Percentiles rank a stretch among this genome's conserved stretches.
Evolutionary conservation across 495 filamentous ascomycete genomes (phyloP).

Genomic region (Xylaria curta): DNA sequence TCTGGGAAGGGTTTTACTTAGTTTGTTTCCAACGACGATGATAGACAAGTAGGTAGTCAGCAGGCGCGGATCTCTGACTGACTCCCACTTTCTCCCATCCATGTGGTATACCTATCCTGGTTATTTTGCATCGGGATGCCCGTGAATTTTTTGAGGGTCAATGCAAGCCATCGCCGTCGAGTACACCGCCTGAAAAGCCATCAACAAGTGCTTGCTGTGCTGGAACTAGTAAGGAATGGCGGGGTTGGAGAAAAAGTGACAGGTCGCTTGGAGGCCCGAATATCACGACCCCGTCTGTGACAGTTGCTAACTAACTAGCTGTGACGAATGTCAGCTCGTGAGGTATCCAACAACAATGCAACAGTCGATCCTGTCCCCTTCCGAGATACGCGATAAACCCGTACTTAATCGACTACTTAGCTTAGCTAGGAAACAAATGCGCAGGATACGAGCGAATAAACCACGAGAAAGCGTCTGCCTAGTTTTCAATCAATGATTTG

Average conservation of each 20-base stretch:
- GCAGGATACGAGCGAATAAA: no score
- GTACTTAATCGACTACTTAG: not conserved
- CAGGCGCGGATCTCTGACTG: conserved; percentile 6
- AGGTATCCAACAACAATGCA: not conserved
- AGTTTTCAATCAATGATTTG: not conserved
- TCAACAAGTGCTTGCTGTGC: not conserved
- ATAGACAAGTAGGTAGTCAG: conserved; percentile 14
- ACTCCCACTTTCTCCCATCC: not conserved
- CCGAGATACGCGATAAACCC: not conserved
- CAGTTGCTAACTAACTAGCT: conserved; percentile 1
- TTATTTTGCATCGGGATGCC: conserved; percentile 9
- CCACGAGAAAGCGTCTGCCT: not conserved
- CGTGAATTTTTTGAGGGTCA: conserved; percentile 7
- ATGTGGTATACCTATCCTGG: conserved; percentile 4
- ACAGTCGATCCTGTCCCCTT: not conserved
- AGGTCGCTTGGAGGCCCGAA: not conserved
- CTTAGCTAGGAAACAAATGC: not conserved
- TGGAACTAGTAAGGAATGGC: conserved; percentile 8
- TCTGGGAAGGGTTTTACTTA: not conserved
- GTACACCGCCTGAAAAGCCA: conserved; percentile 5
- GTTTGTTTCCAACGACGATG: not conserved
- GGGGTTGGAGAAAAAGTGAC: not conserved
- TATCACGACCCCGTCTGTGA: not conserved
- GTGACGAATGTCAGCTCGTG: not conserved
- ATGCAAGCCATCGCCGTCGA: conserved; percentile 3